Conservation (phyloP, 306 rosid species). For the Macrotyloma uniflorum region DNA sequence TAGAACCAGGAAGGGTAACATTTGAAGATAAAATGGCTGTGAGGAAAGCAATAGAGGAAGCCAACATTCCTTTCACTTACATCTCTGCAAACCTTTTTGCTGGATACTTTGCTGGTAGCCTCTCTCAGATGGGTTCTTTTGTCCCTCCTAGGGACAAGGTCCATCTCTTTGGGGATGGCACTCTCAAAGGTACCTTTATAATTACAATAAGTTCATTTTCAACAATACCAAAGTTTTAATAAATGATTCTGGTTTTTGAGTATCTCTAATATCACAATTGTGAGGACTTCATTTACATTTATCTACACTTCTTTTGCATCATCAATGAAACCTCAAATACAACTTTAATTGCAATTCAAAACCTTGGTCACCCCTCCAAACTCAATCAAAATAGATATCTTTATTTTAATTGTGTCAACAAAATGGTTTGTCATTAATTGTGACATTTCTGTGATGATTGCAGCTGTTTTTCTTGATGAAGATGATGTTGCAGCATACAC, state of each 20-base stretch:
- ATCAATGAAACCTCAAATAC: too few species aligned
- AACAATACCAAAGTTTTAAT: background rate
- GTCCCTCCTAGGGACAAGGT: conserved; percentile 74
- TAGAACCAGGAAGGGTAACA: conserved; percentile 83
- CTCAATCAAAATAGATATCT: background rate
- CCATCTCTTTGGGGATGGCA: conserved; percentile 74
- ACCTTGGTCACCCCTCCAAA: background rate
- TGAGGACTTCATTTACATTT: too few species aligned
- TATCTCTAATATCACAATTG: too few species aligned
- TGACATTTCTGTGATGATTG: background rate
- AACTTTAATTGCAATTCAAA: background rate
- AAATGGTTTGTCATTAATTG: background rate
- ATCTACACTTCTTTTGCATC: too few species aligned
- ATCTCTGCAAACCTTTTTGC: conserved; percentile 81
- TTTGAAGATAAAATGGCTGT: conserved; percentile 86
- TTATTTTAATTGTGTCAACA: background rate
- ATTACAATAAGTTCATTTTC: background rate
- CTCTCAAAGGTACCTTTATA: conserved; percentile 76
- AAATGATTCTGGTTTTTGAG: too few species aligned
- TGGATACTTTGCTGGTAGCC: conserved; percentile 80
- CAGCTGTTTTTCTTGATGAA: conserved; percentile 67
- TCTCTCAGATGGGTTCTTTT: conserved; percentile 73
- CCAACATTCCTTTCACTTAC: conserved; percentile 78
- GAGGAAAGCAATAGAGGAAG: conserved; percentile 77
- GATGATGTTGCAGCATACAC: conserved; percentile 74